Conservation (phyloP, 83 land plant genomes). For the Picea abies region DNA sequence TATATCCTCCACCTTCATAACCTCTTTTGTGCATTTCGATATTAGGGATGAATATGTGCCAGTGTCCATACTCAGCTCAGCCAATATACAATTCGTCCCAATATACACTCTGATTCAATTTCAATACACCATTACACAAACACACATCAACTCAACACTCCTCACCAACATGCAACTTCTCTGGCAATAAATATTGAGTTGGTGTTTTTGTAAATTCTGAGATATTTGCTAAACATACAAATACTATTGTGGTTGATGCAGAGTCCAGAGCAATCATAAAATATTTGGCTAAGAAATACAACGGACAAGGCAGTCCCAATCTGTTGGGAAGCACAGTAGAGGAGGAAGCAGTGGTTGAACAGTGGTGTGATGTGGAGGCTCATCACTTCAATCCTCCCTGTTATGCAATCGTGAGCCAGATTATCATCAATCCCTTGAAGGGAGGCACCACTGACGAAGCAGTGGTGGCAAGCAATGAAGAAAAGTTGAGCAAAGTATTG, state of each 20-base stretch:
- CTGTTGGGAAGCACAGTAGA: slow-evolving; percentile 25
- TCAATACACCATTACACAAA: no score
- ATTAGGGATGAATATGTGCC: no score
- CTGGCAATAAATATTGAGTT: no score
- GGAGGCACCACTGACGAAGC: slow-evolving; percentile 39
- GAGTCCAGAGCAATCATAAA: slow-evolving; percentile 58
- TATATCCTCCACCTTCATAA: no score
- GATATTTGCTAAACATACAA: no score
- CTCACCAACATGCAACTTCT: no score
- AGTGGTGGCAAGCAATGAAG: slow-evolving; percentile 32
- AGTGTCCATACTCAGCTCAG: no score
- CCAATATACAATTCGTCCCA: no score
- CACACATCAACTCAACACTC: no score
- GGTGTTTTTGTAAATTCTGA: no score
- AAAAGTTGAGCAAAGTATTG: slow-evolving; percentile 65
- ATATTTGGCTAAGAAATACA: slow-evolving; percentile 37
- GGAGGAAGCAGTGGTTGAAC: slow-evolving; percentile 47
- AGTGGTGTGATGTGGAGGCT: slow-evolving; percentile 66
- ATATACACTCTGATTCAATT: no score
- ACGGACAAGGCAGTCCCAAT: slow-evolving; percentile 26
- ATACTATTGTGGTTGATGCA: slow-evolving; percentile 1
- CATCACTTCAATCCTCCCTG: slow-evolving; percentile 55
- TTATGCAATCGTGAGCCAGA: slow-evolving; percentile 28
- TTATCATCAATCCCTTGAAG: slow-evolving; percentile 20
- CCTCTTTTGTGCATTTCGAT: no score